These are phyloP conservation scores for Stromatinia cepivora DNA, from an alignment of 2,329 filamentous ascomycete genomes.

Conservation along the genomic window DNA sequence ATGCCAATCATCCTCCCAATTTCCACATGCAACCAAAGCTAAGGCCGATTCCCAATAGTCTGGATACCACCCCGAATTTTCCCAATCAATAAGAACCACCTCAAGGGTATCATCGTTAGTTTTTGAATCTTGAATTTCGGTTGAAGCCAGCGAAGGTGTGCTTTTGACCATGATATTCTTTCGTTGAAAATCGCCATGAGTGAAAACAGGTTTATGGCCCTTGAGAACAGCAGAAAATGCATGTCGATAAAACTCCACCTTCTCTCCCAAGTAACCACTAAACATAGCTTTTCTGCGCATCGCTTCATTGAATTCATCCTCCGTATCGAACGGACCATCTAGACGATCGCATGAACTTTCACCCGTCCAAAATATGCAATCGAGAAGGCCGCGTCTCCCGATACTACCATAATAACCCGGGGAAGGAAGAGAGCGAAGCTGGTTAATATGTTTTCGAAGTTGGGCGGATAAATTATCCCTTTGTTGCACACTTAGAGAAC, in stretches of 20 bases:
- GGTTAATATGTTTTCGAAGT: constrained; percentile 31
- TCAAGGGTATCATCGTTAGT: constrained; percentile 6
- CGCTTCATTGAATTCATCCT: constrained; percentile 37
- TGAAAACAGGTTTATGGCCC: constrained; percentile 38
- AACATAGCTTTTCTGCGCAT: constrained; percentile 36
- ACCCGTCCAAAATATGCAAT: constrained; percentile 38
- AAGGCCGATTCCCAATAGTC: constrained; percentile 45
- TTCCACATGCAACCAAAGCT: constrained; percentile 40
- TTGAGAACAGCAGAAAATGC: constrained; percentile 34
- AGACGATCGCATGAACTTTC: constrained; percentile 27
- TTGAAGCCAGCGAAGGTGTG: constrained; percentile 20
- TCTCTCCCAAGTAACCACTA: constrained; percentile 29
- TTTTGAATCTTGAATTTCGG: constrained; percentile 17
- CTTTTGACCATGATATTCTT: constrained; percentile 41
- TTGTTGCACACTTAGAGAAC: constrained; percentile 29
- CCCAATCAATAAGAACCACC: constrained; percentile 41
- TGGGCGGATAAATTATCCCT: constrained; percentile 34
- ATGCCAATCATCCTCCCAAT: constrained; percentile 43
- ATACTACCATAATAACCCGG: constrained; percentile 39
- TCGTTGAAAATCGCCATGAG: constrained; percentile 42
- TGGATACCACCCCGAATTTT: constrained; percentile 44
- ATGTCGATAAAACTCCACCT: constrained; percentile 37
- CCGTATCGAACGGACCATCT: constrained; percentile 39
- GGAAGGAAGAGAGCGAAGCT: constrained; percentile 39
- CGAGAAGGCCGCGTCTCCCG: constrained; percentile 32